Base-by-base conservation (phyloP, 148 eudicot species). In the Linanthus parryae region DNA sequence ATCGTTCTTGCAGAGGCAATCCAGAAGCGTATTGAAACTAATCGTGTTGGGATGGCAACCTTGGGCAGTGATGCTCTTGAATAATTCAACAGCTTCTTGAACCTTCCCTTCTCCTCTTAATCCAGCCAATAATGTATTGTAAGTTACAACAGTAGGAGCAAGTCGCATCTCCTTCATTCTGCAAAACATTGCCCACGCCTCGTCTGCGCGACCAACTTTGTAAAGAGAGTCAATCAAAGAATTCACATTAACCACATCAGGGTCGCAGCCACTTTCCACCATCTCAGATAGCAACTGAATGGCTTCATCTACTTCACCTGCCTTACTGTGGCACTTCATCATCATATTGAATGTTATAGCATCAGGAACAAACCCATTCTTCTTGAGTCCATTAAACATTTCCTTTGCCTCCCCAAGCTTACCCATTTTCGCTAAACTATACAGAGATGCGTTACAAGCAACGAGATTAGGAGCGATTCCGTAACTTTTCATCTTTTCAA, bases 281-380 rank as follows among this genome's bases (percentile, higher is more conserved):
- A 92, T 87, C 71, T 87, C 83, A 22, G 54, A 17, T 21, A 84
- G 72, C 51, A 92, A 58, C 48, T 73, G 52, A 27, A 87, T 54
- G 12, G 98, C 94, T 50, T 77, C 90, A 62, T 92, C 94, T 31
- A 87, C 68, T 68, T 67, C 82, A 38, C 96, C 90, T 13, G 74
- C 87, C 66, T 80, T 79, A 72, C 76, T 73, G 54, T 81, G 84
- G 67, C 94, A 81, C 69, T 87, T 92, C 82, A 92, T 87, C 94
- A 92, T 82, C 88, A 87, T 81, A 73, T 88, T 84, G 59, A 84
- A 92, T 51, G 94, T 84, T 51, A 92, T 80, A 42, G 94, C 73
- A 73, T 92, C 96, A 17, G 96, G 96, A 57, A 70, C 80, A 50
- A 87, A 68, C 38, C 94, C 98, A 65, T 76, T 77, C 35, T 55